Evolutionary conservation across 1,284 basidiomycete species (phyloP), one percentile per base, ranked within the genome.

Genomic region (Paramarasmius palmivorus): DNA sequence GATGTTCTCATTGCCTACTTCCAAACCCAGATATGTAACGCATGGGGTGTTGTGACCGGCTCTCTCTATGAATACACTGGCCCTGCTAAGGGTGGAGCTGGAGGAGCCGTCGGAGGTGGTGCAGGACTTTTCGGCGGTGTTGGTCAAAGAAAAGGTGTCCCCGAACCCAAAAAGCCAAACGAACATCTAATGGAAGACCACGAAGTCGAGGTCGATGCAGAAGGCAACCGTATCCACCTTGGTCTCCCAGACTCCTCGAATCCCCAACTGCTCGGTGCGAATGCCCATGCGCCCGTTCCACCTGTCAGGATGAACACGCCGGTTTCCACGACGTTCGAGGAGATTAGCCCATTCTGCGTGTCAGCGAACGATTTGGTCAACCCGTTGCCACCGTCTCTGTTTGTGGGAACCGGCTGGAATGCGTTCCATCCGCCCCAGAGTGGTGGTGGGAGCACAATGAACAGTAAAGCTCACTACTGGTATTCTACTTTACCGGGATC

Each of bases 291-390:
- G 41, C 77, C 67, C 56, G 84, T 95, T 3, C 93, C 93, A 1
- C 77, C 82, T 0, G 80, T 83, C 41, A 81, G 90, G 14, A 86
- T 97, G 65, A 82, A 81, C 57, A 87, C 90, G 40, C 75, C 74
- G 59, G 77, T 63, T 49, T 63, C 63, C 8, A 68, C 78, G 2
- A 69, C 76, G n/a, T 94, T 90, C 68, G 82, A 91, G 63, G 95
- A 97, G 69, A 83, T 95, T 49, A 79, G 83, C 50, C 95, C 95
- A 12, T 93, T 81, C 74, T 98, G 95, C 70, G 93, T 92, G 0
- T 88, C 86, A 17, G 95, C 95, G 20, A 95, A 96, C 68, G 94
- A 98, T 68, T 77, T 98, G 40, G 91, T 97, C 67, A 96, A 96
- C 73, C 95, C 95, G 2, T 77, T 98, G 1, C 94, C 95, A 10